Evolutionary conservation across 805 yeast genomes (phyloP), one percentile per base, ranked within the genome.

Genomic region (Grigorovia yakushimaensis): DNA sequence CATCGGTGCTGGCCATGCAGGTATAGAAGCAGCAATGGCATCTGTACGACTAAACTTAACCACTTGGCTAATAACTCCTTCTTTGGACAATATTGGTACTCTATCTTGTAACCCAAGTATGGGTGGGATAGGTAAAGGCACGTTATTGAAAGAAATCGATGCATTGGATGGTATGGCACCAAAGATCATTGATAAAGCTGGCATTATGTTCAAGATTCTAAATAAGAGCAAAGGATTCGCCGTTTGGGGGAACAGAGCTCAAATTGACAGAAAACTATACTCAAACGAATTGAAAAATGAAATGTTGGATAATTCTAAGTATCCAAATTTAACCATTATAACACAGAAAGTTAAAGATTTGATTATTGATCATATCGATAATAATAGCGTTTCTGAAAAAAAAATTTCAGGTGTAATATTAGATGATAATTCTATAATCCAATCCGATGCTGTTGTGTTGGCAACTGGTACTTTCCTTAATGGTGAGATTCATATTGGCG

Each of bases 121-220:
- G 83, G 99, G 98, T 36, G 99, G 99, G 51, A 89, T 93, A 47
- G 99, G 98, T 1, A 93, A 93, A 60, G 99, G 98, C 15, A 91
- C 96, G 0, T 68, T 93, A 39, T 68, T 93, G 37, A 76, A 87
- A 54, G 99, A 93, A 67, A 88, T 93, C 13, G 99, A 93, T 70
- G 98, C 99, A 0, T 68, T 93, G 41, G 99, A 91, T 64, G 99
- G 99, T 8, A 84, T 91, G 1, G 80, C 94, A 4, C 81, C 89
- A 0, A 71, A 77, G 49, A 79, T 93, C n/a, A 88, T 93, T 1
- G 99, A 93, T 66, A 71, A 75, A 56, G 94, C 98, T 0, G 98
- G 98, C 0, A 84, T 89, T 27, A 96, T 89, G 62, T 93, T 82
- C 66, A 88, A 87, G 58, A 81, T 87, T 51, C 71, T 93, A 52